Conservation (phyloP, 768 basidiomycete genomes). For the Lepiota brunneoincarnata region DNA sequence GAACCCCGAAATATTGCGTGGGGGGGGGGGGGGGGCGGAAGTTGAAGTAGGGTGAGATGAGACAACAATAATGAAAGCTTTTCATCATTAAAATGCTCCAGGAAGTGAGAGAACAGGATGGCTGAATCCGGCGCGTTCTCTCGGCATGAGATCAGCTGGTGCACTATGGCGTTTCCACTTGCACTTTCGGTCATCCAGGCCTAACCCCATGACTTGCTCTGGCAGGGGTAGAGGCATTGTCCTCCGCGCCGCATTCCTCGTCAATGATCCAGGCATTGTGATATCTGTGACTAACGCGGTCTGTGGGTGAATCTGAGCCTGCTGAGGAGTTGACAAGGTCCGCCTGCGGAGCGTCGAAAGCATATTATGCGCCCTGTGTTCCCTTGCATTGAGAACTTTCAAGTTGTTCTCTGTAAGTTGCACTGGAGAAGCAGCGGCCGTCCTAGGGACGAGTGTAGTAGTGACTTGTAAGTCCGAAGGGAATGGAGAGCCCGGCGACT, state of each 20-base stretch:
- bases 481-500: slow-evolving; percentile 30
- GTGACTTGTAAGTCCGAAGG: slow-evolving; percentile 45
- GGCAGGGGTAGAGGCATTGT: slow-evolving; percentile 6
- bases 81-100: slow-evolving; percentile 50
- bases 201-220: slow-evolving; percentile 12
- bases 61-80: not conserved
- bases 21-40: no score
- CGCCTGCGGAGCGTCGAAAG: slow-evolving; percentile 60
- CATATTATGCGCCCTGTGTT: slow-evolving; percentile 61
- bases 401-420: slow-evolving; percentile 55
- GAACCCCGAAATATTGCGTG: not conserved
- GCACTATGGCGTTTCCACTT: slow-evolving; percentile 58
- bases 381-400: slow-evolving; percentile 49
- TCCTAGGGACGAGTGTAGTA: slow-evolving; percentile 46
- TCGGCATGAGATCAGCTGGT: slow-evolving; percentile 55
- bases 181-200: slow-evolving; percentile 25
- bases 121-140: slow-evolving; percentile 52
- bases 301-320: slow-evolving; percentile 12
- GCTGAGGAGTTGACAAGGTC: slow-evolving; percentile 38
- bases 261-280: slow-evolving; percentile 2
- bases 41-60: not conserved
- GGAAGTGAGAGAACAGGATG: slow-evolving; percentile 57
- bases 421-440: slow-evolving; percentile 37
- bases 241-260: slow-evolving; percentile 9
- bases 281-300: slow-evolving; percentile 1